These are phyloP conservation scores for Cicer bijugum DNA, from an alignment of 306 rosid genomes.

Conservation along the genomic window DNA sequence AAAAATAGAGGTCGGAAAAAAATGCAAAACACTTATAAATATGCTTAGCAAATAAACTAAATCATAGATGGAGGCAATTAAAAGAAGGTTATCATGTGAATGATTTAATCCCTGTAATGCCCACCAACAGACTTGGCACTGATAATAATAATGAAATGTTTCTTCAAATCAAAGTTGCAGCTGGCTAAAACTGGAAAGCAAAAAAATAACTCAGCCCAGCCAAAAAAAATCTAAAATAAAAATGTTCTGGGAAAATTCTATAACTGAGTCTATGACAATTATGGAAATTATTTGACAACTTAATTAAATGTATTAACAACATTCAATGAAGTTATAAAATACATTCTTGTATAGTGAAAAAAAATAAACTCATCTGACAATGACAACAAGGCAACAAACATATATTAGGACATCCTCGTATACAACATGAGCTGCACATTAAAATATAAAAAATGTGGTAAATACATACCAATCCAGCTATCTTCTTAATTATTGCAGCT, in stretches of 20 bases:
- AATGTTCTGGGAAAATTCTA: constrained; percentile 23
- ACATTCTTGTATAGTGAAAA: constrained; percentile 18
- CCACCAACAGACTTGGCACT: constrained; percentile 34
- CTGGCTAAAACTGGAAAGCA: constrained; percentile 15
- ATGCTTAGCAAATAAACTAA: constrained; percentile 40
- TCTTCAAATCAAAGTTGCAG: constrained; percentile 29
- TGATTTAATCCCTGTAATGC: constrained; percentile 26
- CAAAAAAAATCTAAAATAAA: constrained; percentile 1
- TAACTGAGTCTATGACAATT: background rate
- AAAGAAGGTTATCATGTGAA: constrained; percentile 19
- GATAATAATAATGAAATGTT: constrained; percentile 31
- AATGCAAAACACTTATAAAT: constrained; percentile 8
- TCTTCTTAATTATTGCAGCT: constrained; percentile 89
- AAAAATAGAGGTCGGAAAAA: constrained; percentile 36
- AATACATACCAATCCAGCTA: constrained; percentile 83
- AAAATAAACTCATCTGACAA: background rate
- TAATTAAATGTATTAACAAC: constrained; percentile 22
- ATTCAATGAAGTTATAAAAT: constrained; percentile 31
- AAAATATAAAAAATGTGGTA: constrained; percentile 34
- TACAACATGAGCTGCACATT: constrained; percentile 6
- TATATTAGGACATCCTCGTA: constrained; percentile 2
- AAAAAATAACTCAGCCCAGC: constrained; percentile 15
- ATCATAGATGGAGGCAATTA: background rate
- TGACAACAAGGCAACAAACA: constrained; percentile 31
- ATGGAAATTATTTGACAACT: constrained; percentile 27